Base-by-base conservation (phyloP, 1,284 basidiomycete species). In the Melampsora americana region DNA sequence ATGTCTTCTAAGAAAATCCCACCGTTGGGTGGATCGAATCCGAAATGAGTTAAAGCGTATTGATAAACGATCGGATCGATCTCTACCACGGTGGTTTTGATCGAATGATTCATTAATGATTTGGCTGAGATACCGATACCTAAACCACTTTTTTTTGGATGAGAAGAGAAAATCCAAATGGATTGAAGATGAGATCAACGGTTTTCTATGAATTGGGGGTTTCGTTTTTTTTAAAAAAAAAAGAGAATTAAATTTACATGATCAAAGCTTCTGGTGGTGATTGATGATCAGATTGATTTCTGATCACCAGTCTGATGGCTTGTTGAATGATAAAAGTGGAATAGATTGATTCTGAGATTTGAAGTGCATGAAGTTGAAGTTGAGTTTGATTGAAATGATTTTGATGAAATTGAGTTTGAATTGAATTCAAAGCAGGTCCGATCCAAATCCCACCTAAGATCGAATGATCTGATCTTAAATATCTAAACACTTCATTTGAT, bases 391-490 rank as follows among this genome's bases (percentile, higher is more conserved):
- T 66, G 42, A 20, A 61, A 35, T 12, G 12, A 11, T 44, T 14
- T 50, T 39, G 28, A 48, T 48, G 14, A 9, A 12, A n/a, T 56
- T 28, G 9, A 2, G 0, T 35, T 62, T 48, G 23, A 23, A 35
- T 23, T 0, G 53, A 39, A 1, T 64, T 28, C 44, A 68, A 39
- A 16, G 78, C 77, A 0, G 74, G 64, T 18, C 87, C 87, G 28
- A 89, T 87, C 94, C 94, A 96, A 62, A 91, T 87, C 2, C 93
- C 94, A 1, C 93, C 93, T 3, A 97, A 85, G 26, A 96, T 85
- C 2, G 91, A 92, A 82, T 95, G 92, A 62, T 92, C 92, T 39
- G 89, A 92, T 18, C 94, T 87, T 53, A 97, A 84, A 81, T 90
- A 95, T 61, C 93, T 86, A 78, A 91, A 85, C 9, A 88, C 88